A percentile compares a stretch with the other conserved stretches of the same genome.
These are phyloP conservation scores for Ophiosphaerella herpotricha DNA, from an alignment of 2,329 filamentous ascomycete species.

Conservation along the genomic window DNA sequence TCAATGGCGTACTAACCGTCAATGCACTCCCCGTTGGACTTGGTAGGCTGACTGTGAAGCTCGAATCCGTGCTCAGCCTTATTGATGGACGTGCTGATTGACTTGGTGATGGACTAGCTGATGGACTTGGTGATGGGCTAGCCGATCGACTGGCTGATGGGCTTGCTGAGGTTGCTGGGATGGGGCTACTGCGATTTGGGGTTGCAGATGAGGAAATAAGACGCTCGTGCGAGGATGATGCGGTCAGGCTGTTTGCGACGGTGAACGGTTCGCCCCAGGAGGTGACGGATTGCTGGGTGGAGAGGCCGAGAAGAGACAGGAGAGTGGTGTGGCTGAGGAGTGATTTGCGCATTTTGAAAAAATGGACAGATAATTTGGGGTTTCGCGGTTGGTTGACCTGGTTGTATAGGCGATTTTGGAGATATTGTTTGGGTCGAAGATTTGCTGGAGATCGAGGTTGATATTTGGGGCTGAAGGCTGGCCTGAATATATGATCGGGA, in stretches of 20 bases:
- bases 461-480: no score
- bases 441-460: no score
- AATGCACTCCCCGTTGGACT: constrained; percentile 3
- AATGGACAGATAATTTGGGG: no score
- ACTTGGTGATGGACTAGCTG: no score
- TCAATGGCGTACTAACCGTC: background rate
- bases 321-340: constrained; percentile 8
- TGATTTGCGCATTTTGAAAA: constrained; percentile 15
- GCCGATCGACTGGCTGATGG: no score
- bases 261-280: constrained; percentile 21
- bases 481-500: no score
- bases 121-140: no score
- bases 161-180: background rate
- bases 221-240: constrained; percentile 6
- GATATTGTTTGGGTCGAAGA: background rate
- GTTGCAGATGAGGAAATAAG: background rate
- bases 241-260: constrained; percentile 9
- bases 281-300: constrained; percentile 10
- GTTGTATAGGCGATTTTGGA: background rate
- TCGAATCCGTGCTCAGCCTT: background rate
- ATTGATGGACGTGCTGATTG: background rate
- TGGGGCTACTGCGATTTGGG: background rate
- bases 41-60: background rate
- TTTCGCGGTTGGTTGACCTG: no score
- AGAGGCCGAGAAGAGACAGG: constrained; percentile 17